Evolutionary conservation across 345 rosid genomes (phyloP), one percentile per base, ranked within the genome.

Genomic region (Camelina laxa): DNA sequence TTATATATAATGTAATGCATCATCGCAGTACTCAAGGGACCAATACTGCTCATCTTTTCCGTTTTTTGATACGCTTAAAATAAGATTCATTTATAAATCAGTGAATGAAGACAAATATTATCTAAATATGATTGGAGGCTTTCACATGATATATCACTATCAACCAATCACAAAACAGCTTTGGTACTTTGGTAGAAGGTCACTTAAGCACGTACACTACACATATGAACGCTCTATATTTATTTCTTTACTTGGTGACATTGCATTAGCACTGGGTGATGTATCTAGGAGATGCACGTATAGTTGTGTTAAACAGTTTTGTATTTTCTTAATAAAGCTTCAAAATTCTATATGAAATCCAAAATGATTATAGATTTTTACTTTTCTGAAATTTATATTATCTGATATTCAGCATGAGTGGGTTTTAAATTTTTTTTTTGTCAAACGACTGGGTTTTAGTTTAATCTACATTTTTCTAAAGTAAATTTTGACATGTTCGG

Each of bases 71-170:
- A 27, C 41, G 48, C 66, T 60, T 49, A 60, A 60, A 41, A 69
- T 42, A 27, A 56, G 54, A 2, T 41, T 27, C 14, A 8, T 30
- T 14, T n/a, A 8, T 17, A 30, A 57, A 41, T 70, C 39, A 38
- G 33, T 7, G 53, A n/a, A 15, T 4, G 36, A 33, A 61, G 17
- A 54, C 20, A 3, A 53, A 56, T 65, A 47, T 51, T 55, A 63
- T 60, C 6, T 74, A 47, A 36, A 47, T 58, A 30, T 58, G 60
- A 48, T 58, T 2, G 67, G 78, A 74, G 33, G 73, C 53, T 38
- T 74, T 16, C 59, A 74, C 48, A 66, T 74, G 78, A 58, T 66
- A 14, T 16, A 66, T 74, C 72, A 66, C 72, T 48, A 58, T 66
- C 66, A 66, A 35, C 78, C 45, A 74, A 74, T 74, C 53, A 74